Percentiles rank a stretch among this genome's conserved stretches.
phyloP scores from a whole-genome alignment of 2,329 filamentous ascomycete species.

The Arthrobotrys sphaeroides region DNA sequence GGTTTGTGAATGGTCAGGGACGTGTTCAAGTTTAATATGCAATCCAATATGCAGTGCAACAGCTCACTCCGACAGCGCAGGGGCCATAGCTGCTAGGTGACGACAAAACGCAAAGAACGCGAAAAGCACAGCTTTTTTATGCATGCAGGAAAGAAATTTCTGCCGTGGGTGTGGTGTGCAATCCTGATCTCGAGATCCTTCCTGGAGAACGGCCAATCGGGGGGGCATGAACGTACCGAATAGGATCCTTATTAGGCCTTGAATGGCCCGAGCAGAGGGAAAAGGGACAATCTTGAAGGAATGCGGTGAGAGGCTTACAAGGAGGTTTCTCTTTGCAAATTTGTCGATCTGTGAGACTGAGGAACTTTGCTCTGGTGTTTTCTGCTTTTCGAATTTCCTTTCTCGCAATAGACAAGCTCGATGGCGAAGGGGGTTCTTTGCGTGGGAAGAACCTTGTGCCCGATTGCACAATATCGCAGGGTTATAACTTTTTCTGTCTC shows the following conservation, averaged over 20 bases:
- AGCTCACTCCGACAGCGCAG: slow-evolving; percentile 50
- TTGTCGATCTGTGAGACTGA: slow-evolving; percentile 34
- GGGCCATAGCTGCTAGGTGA: slow-evolving; percentile 50
- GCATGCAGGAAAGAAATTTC: slow-evolving; percentile 47
- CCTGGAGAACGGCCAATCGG: slow-evolving; percentile 28
- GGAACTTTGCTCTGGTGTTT: slow-evolving; percentile 22
- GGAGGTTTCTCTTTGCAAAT: slow-evolving; percentile 3
- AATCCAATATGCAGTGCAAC: slow-evolving; percentile 52
- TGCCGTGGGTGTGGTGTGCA: slow-evolving; percentile 20
- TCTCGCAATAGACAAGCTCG: slow-evolving; percentile 19
- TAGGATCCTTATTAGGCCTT: slow-evolving; percentile 24
- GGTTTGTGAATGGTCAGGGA: slow-evolving; percentile 45
- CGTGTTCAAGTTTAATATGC: slow-evolving; percentile 45
- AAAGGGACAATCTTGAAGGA: slow-evolving; percentile 28
- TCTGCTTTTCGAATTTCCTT: slow-evolving; percentile 28
- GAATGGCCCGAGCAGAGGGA: slow-evolving; percentile 9
- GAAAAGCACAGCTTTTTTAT: slow-evolving; percentile 45
- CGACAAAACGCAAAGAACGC: slow-evolving; percentile 54
- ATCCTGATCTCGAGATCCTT: slow-evolving; percentile 43
- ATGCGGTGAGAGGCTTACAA: slow-evolving; percentile 42
- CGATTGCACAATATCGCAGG: slow-evolving; percentile 54
- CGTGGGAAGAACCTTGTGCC: slow-evolving; percentile 30
- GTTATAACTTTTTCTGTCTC: slow-evolving; percentile 33
- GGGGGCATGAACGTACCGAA: slow-evolving; percentile 46
- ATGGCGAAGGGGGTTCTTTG: slow-evolving; percentile 18